Conservation (phyloP, 2,329 filamentous ascomycete genomes). For the Alternaria sp. region DNA sequence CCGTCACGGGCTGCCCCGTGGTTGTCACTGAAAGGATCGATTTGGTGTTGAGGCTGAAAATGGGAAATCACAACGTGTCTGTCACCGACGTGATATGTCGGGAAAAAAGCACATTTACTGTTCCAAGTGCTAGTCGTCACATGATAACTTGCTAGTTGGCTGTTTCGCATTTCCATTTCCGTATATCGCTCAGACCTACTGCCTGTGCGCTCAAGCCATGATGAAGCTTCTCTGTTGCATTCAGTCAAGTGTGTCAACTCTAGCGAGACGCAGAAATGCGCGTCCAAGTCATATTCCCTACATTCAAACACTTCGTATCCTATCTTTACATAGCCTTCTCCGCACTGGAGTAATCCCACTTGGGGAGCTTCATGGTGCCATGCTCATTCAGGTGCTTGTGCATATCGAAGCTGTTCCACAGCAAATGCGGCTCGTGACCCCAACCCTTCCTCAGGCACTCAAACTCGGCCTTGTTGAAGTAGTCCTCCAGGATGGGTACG, state of each 20-base stretch:
- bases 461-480: constrained; percentile 85
- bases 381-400: constrained; percentile 82
- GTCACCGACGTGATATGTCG: not conserved
- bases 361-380: constrained; percentile 86
- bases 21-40: not conserved
- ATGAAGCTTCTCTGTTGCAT: too few species aligned
- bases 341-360: constrained; percentile 60
- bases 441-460: constrained; percentile 86
- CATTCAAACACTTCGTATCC: not conserved
- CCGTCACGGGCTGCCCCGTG: not conserved
- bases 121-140: not conserved
- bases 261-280: not conserved
- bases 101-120: not conserved
- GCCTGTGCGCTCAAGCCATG: too few species aligned
- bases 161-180: not conserved
- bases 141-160: not conserved
- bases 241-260: not conserved
- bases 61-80: not conserved
- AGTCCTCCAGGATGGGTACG: constrained; percentile 79
- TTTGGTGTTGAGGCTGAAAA: not conserved
- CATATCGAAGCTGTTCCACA: constrained; percentile 89
- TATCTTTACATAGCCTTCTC: constrained; percentile 14
- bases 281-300: not conserved
- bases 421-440: constrained; percentile 88
- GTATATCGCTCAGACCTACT: too few species aligned